Base-by-base conservation (phyloP, 495 filamentous ascomycete genomes). In the Penicillium longicatenatum region DNA sequence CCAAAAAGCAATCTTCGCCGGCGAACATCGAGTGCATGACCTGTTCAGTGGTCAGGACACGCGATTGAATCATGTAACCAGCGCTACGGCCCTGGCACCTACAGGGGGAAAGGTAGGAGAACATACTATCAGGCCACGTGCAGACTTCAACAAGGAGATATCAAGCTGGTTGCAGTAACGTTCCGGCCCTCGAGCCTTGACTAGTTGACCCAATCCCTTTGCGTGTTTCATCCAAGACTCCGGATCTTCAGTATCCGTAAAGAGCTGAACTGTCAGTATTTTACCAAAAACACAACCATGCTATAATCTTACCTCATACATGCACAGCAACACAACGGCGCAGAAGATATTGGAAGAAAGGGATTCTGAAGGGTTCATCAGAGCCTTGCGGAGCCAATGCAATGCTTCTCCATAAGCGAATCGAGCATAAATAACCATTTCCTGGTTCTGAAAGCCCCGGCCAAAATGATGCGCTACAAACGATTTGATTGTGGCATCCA, bases 141-240 rank as follows among this genome's bases (percentile, higher is more conserved):
- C 65, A 6, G 65, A 56, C 41, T 75, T 72, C 16, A 75, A 59
- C 6, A 75, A 49, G 22, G 53, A 54, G 16, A 63, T 54, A 9
- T 71, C 72, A 44, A 75, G 52, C 19, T 62, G 58, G 11, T 63
- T 68, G 11, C 48, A 44, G 42, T 70, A 71, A n/a, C 70, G 62
- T 17, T 58, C 55, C 16, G 61, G 63, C 7, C 71, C 71, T 62
- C 71, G 47, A 12, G 58, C 49, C 37, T 64, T 57, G 12, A 66
- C 61, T 35, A 75, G 39, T 42, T 71, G 68, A 43, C 70, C 67
- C 19, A 75, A 59, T 2, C 66, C 71, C 37, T 66, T 63, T n/a
- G 70, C 71, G 56, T 75, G 71, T 43, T 68, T 70, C 70, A 75
- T 75, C 71, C 71, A 75, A 5, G 68, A 68, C 19, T 67, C 64